Conservation (phyloP, 2,329 filamentous ascomycete genomes). For the Blastomyces emzantsi region DNA sequence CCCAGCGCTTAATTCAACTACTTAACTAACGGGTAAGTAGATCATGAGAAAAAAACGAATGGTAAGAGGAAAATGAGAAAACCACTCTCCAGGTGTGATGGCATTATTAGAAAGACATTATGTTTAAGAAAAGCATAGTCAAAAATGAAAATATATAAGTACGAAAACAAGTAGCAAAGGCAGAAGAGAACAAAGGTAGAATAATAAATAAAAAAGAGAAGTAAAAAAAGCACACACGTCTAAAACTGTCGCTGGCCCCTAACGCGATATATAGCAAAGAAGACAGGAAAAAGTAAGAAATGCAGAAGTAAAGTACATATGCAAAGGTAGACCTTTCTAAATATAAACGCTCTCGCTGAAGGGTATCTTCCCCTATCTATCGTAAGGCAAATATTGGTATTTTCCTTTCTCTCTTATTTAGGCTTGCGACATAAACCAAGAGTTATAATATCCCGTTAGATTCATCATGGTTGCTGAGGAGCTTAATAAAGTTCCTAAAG, state of each 20-base stretch:
- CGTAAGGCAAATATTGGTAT: neutral
- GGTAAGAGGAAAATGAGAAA: neutral
- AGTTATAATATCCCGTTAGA: neutral
- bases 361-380: neutral
- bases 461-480: neutral
- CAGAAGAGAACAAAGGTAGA: neutral
- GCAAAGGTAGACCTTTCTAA: neutral
- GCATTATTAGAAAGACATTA: neutral
- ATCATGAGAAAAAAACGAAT: neutral
- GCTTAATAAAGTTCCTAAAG: neutral
- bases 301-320: neutral
- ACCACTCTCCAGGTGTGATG: neutral
- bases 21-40: too few species aligned
- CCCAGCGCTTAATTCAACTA: too few species aligned
- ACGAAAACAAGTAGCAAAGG: neutral
- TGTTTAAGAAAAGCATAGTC: neutral
- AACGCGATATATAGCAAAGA: neutral
- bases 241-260: neutral
- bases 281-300: neutral
- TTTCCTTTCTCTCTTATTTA: neutral
- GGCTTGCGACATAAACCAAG: neutral
- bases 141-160: neutral
- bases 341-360: neutral
- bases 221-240: neutral
- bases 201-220: neutral